Conservation (phyloP, 1,284 basidiomycete species). For the Naganishia liquefaciens region DNA sequence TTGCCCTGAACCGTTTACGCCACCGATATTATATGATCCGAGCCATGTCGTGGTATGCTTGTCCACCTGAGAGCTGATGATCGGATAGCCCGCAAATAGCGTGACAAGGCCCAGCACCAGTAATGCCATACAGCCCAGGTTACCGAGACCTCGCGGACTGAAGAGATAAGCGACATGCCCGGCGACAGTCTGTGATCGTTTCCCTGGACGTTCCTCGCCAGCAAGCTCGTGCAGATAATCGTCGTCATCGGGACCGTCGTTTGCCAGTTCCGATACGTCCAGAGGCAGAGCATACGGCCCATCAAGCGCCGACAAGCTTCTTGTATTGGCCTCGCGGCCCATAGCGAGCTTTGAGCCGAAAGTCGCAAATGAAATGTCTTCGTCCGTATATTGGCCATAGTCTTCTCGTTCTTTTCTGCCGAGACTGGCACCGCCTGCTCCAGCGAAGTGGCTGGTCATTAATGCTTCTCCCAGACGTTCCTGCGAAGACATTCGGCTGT, state of each 20-base stretch:
- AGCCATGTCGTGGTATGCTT: slow-evolving; percentile 25
- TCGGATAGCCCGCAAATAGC: slow-evolving; percentile 77
- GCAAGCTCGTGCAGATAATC: slow-evolving; percentile 51
- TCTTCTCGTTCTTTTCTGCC: slow-evolving; percentile 13
- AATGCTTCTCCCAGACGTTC: slow-evolving; percentile 19
- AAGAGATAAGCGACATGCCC: slow-evolving; percentile 27
- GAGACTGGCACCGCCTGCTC: slow-evolving; percentile 24
- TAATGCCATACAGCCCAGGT: slow-evolving; percentile 55
- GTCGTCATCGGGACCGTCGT: slow-evolving; percentile 47
- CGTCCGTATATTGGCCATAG: slow-evolving; percentile 17
- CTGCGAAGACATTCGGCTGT: slow-evolving; percentile 14
- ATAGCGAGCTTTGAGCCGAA: slow-evolving; percentile 26
- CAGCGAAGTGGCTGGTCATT: slow-evolving; percentile 27
- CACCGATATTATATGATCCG: slow-evolving; percentile 68
- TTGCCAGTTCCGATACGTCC: slow-evolving; percentile 22
- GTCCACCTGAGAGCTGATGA: slow-evolving; percentile 61
- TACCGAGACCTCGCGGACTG: slow-evolving; percentile 40
- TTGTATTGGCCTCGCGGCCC: slow-evolving; percentile 31
- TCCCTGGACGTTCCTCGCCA: slow-evolving; percentile 34
- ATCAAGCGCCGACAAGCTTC: slow-evolving; percentile 24
- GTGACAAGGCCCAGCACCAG: slow-evolving; percentile 64
- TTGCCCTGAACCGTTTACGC: slow-evolving; percentile 63
- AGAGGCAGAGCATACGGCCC: slow-evolving; percentile 28
- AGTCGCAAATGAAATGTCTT: slow-evolving; percentile 15
- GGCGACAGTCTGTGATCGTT: slow-evolving; percentile 27